Base-by-base conservation (phyloP, 139 green algal genomes). In the Desmodesmus armatus region DNA sequence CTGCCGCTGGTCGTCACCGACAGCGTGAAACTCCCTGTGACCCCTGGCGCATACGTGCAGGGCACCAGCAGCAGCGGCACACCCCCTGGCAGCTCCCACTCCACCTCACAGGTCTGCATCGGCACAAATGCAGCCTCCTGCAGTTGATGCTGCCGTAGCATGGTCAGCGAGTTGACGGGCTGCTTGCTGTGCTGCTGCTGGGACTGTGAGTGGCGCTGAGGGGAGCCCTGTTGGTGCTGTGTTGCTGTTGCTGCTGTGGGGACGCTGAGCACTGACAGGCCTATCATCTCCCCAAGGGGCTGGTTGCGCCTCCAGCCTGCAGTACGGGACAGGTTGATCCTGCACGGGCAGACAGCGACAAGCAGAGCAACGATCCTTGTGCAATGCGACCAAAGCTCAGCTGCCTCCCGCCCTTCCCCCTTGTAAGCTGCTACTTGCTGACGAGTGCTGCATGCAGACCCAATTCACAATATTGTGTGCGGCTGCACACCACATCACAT, bases 61-160 rank as follows among this genome's bases (percentile, higher is more conserved):
- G 78, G 78, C 78, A 84, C 78, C 43, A 84, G 60, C 58, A 84
- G 78, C 78, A 84, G 60, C 44, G 35, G 78, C 40, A 9, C 13
- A 51, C 40, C 39, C 29, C 13, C 78, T 63, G 78, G 40, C 55
- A 84, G 77, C 77, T 83, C 53, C 21, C 73, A 21, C 41, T 70
- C 60, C 19, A n/a, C 55, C 40, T 72, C 77, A 39, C 27, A 70
- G 3, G 25, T 33, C n/a, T 47, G 37, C 35, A 37, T 35, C n/a
- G 77, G 77, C 40, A 83, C 11, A 41, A 83, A 83, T 1, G 40
- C 23, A 7, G 77, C 58, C 77, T 83, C 77, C 27, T 37, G 51
- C 35, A 83, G 77, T 58, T 83, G 71, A 3, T 43, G n/a, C 31
- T 37, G 27, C 35, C 60, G 25, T 69, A 69, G 5, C 60, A 69